Evolutionary conservation across 768 basidiomycete genomes (phyloP).

Genomic region (Lentinula sp.): DNA sequence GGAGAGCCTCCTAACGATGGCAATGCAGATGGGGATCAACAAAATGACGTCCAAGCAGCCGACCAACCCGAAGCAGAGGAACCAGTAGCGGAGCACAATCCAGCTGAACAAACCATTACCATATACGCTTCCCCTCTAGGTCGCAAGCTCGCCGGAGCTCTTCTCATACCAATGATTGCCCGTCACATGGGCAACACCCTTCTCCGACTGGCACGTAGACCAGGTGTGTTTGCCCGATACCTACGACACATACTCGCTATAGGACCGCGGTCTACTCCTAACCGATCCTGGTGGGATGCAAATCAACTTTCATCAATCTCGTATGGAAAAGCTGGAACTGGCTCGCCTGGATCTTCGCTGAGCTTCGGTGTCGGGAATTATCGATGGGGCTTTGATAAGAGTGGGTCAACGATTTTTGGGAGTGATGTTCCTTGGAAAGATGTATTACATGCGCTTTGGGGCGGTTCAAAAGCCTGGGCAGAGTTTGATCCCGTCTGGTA

Average conservation of each 20-base stretch:
- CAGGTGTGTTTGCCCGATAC: conserved; percentile 5
- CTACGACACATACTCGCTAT: conserved; percentile 25
- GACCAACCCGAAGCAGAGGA: conserved; percentile 16
- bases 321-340: conserved; percentile 12
- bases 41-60: conserved; percentile 1
- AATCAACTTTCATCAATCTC: neutral
- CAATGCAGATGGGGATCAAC: conserved; percentile 13
- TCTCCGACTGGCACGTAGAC: conserved; percentile 45
- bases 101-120: conserved; percentile 34
- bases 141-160: conserved; percentile 61
- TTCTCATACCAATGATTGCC: conserved; percentile 63
- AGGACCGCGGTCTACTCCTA: conserved; percentile 4
- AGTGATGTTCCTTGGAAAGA: conserved; percentile 21
- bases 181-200: conserved; percentile 59
- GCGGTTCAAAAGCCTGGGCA: conserved; percentile 9
- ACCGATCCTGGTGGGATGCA: neutral
- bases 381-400: neutral
- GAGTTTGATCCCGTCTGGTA: conserved; percentile 44
- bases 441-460: conserved; percentile 28
- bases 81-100: conserved; percentile 14
- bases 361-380: neutral
- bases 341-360: conserved; percentile 7
- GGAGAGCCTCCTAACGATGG: conserved; percentile 14
- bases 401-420: neutral
- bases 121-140: conserved; percentile 57